Evolutionary conservation across 83 land plant species (phyloP), one percentile per base, ranked within the genome.

Genomic region (Thuja plicata): DNA sequence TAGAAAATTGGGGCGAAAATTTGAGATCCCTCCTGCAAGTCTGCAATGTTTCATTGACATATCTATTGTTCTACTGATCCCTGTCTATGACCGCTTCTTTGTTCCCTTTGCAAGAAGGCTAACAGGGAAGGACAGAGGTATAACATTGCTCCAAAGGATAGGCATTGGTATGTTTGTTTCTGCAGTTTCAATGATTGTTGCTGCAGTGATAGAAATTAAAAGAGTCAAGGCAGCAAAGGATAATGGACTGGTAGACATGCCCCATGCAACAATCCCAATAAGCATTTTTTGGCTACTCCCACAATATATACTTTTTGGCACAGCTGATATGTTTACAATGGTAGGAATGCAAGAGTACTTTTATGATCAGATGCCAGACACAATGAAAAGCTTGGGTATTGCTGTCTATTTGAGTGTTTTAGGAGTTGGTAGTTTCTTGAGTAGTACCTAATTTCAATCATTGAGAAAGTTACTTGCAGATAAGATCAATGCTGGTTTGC

Each of bases 91-190:
- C 85, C 43, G 79, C n/a, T 55, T 88, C 57, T 60, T 91, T 37
- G 94, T 91, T 37, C 94, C 93, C 76, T 34, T 89, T 13, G 85
- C 88, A 12, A 80, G 89, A 60, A 30, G 27, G 10, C 62, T 87
- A 66, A 86, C 91, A 30, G 86, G 86, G 35, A 30, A 73, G 32
- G 91, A 89, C 24, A 60, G 91, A 2, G 95, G 96, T 27, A 89
- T 96, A 85, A 91, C 97, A 32, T 32, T 89, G 77, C 93, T 96
- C n/a, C 96, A 94, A 83, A 87, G 96, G 35, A 96, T 96, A 15
- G 96, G 96, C 37, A 89, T 79, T 27, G 96, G 96, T 40, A 77
- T 93, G 84, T 76, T 91, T 35, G 1, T 93, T 32, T 92, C 93
- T 38, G 54, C 71, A 27, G 0, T 90, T 10, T 70, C 91, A n/a